Conservation (phyloP, 2,329 filamentous ascomycete genomes). For the Ilyonectria robusta region DNA sequence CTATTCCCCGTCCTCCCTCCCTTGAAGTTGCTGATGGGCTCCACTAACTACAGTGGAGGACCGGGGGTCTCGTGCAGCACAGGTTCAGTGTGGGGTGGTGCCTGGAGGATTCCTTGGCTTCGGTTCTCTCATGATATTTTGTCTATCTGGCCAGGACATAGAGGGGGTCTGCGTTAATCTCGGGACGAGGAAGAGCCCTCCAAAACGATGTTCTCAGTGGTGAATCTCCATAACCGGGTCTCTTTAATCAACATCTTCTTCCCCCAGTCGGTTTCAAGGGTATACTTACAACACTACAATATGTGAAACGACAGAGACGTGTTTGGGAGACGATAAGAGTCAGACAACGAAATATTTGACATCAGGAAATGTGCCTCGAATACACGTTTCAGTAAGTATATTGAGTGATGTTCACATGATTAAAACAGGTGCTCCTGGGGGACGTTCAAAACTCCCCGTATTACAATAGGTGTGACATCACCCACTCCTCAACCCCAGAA, state of each 20-base stretch:
- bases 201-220: not conserved
- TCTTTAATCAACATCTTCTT: not conserved
- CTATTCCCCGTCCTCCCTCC: constrained; percentile 5
- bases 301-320: not conserved
- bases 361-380: not conserved
- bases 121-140: not conserved
- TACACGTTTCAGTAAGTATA: not conserved
- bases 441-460: not conserved
- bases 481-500: not conserved
- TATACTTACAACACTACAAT: not conserved
- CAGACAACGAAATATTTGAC: not conserved
- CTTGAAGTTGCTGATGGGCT: constrained; percentile 1
- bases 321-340: constrained; percentile 1
- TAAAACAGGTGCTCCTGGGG: not conserved
- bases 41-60: constrained; percentile 3
- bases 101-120: not conserved
- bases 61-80: not conserved
- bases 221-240: not conserved
- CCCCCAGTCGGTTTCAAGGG: not conserved
- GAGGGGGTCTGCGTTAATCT: not conserved
- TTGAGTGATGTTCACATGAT: not conserved
- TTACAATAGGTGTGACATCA: not conserved
- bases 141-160: not conserved
- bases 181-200: not conserved
- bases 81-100: constrained; percentile 20